Percentiles rank a stretch among this genome's conserved stretches.
These are phyloP conservation scores for Cutaneotrichosporon spelunceum DNA, from an alignment of 1,284 basidiomycete species.

Conservation along the genomic window DNA sequence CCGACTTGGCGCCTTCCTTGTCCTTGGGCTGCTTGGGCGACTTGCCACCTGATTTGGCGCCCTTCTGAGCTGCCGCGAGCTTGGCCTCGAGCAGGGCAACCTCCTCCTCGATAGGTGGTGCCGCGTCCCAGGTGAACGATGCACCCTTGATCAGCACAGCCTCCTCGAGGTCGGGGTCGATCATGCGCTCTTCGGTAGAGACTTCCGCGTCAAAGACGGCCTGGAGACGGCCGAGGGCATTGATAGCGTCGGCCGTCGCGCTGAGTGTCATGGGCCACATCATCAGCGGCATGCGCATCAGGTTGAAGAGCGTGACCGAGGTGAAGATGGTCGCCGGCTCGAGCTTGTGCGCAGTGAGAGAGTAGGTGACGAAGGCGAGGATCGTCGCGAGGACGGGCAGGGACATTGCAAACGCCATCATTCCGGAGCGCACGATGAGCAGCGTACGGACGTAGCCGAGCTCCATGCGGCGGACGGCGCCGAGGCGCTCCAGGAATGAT, in stretches of 20 bases:
- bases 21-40: constrained; percentile 24
- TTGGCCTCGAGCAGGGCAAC: constrained; percentile 45
- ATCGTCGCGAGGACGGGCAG: constrained; percentile 79
- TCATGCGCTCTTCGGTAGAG: constrained; percentile 57
- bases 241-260: constrained; percentile 71
- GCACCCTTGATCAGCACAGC: constrained; percentile 67
- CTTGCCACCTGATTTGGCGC: constrained; percentile 2
- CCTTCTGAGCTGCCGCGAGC: constrained; percentile 31
- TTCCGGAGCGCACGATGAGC: constrained; percentile 56
- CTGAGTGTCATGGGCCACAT: constrained; percentile 67
- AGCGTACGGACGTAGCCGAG: constrained; percentile 73
- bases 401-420: constrained; percentile 54
- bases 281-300: constrained; percentile 46
- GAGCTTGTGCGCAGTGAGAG: constrained; percentile 64
- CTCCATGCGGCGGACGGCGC: constrained; percentile 69
- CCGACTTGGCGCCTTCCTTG: constrained; percentile 37
- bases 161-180: constrained; percentile 55
- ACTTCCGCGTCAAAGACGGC: constrained; percentile 75
- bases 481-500: constrained; percentile 66
- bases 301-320: constrained; percentile 73
- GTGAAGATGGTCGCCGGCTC: constrained; percentile 66
- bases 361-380: constrained; percentile 79
- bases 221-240: constrained; percentile 66
- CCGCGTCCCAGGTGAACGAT: constrained; percentile 78
- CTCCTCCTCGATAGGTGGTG: constrained; percentile 58